These are phyloP conservation scores for Aureobasidium uvarum DNA, from an alignment of 2,329 filamentous ascomycete genomes.

Conservation along the genomic window DNA sequence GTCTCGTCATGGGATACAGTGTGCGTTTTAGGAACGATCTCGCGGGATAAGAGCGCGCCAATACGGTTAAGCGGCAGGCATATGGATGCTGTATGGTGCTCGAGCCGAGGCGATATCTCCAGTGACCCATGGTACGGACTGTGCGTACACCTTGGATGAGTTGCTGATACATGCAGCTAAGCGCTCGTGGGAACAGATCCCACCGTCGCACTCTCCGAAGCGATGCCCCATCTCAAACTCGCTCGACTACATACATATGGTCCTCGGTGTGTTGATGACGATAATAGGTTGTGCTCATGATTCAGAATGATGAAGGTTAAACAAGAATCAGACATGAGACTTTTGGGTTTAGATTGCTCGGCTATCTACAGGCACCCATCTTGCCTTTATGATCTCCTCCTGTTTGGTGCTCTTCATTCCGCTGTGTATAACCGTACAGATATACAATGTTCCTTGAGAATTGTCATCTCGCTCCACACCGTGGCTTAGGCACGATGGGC, in stretches of 20 bases:
- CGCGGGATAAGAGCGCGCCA: neutral
- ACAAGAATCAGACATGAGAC: neutral
- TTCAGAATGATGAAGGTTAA: neutral
- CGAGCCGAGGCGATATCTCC: neutral
- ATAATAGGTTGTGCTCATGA: neutral
- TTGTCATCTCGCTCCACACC: neutral
- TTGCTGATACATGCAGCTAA: slow-evolving; percentile 7
- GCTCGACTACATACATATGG: neutral
- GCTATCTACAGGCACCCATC: neutral
- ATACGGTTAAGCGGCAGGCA: slow-evolving; percentile 1
- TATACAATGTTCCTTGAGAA: neutral
- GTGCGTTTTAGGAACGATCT: neutral
- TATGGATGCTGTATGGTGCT: neutral
- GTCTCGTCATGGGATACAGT: neutral
- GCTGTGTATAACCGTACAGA: too few relatives aligned
- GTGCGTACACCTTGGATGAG: neutral
- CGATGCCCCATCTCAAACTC: neutral
- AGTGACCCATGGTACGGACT: slow-evolving; percentile 1
- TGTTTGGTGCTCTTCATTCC: neutral
- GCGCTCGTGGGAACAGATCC: neutral
- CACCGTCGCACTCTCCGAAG: neutral
- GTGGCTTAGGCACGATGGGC: neutral
- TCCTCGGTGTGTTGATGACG: too few relatives aligned
- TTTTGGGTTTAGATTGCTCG: neutral
- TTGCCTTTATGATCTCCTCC: neutral